These are phyloP conservation scores for Aspergillus sp. DNA, from an alignment of 2,329 filamentous ascomycete genomes.

Conservation along the genomic window DNA sequence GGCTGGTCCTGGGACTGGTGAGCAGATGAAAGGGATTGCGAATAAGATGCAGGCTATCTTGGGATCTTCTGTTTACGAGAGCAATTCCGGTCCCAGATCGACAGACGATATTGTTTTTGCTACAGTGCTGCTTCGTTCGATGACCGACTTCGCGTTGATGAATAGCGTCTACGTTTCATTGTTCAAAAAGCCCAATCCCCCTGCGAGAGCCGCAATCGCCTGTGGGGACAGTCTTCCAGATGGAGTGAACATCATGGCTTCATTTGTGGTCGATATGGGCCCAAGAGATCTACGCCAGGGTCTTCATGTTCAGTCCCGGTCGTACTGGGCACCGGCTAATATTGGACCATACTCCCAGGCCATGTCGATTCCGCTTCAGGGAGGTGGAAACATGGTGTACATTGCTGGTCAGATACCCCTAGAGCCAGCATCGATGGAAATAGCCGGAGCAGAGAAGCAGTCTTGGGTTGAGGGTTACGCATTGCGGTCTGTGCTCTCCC, in stretches of 20 bases:
- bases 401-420: slow-evolving; percentile 91
- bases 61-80: background rate
- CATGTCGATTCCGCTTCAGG: slow-evolving; percentile 42
- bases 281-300: slow-evolving; percentile 37
- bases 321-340: slow-evolving; percentile 97
- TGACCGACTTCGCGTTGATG: slow-evolving; percentile 71
- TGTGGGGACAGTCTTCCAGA: slow-evolving; percentile 63
- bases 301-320: slow-evolving; percentile 86
- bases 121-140: slow-evolving; percentile 68
- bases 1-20: slow-evolving; percentile 32
- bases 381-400: slow-evolving; percentile 47
- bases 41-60: slow-evolving; percentile 22
- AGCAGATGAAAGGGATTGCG: slow-evolving; percentile 32
- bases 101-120: slow-evolving; percentile 43
- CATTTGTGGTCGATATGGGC: slow-evolving; percentile 42
- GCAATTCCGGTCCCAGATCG: slow-evolving; percentile 4
- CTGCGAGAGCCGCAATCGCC: slow-evolving; percentile 77
- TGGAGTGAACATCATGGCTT: slow-evolving; percentile 58
- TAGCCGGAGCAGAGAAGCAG: slow-evolving; percentile 17
- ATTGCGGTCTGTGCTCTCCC: slow-evolving; percentile 63
- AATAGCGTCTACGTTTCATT: slow-evolving; percentile 72
- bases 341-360: slow-evolving; percentile 97
- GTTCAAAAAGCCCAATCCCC: slow-evolving; percentile 75
- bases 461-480: slow-evolving; percentile 38
- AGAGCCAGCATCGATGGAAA: slow-evolving; percentile 70